A percentile compares a stretch with the other conserved stretches of the same genome.
Evolutionary conservation across 2,329 filamentous ascomycete species (phyloP).

Genomic region (Penicillium sp.): DNA sequence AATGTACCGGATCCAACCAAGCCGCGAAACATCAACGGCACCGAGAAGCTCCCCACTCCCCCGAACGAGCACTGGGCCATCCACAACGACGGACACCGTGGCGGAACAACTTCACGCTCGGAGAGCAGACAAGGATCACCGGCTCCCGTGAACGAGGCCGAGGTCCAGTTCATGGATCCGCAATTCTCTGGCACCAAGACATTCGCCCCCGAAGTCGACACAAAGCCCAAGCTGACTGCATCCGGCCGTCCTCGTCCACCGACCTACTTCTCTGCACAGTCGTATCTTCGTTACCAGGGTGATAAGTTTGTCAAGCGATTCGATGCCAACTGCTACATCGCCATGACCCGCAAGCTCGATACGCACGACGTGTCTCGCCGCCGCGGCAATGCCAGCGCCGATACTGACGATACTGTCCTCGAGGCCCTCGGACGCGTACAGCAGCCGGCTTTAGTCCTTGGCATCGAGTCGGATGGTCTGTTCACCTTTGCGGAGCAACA

Average conservation of each 20-base stretch:
- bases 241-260: conserved; percentile 50
- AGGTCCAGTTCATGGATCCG: conserved; percentile 57
- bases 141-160: conserved; percentile 20
- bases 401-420: conserved; percentile 54
- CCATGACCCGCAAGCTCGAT: conserved; percentile 95
- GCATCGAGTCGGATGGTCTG: conserved; percentile 91
- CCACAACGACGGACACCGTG: conserved; percentile 77
- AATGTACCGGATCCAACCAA: conserved; percentile 86
- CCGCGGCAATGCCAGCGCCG: conserved; percentile 51
- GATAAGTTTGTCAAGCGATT: conserved; percentile 96
- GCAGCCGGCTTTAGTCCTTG: conserved; percentile 86
- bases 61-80: conserved; percentile 74
- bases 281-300: conserved; percentile 94
- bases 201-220: conserved; percentile 43
- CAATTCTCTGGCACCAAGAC: conserved; percentile 68
- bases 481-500: conserved; percentile 98
- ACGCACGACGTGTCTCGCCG: conserved; percentile 90
- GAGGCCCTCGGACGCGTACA: conserved; percentile 78
- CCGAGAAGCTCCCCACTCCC: conserved; percentile 58
- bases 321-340: conserved; percentile 98
- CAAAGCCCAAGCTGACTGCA: conserved; percentile 24
- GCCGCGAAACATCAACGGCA: conserved; percentile 76
- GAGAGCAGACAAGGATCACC: conserved; percentile 38
- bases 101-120: conserved; percentile 56
- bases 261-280: conserved; percentile 98